A percentile compares a stretch with the other conserved stretches of the same genome.
Evolutionary conservation across 202 grass and related monocot genomes (phyloP).

Genomic region (Miscanthus sacchariflorus): DNA sequence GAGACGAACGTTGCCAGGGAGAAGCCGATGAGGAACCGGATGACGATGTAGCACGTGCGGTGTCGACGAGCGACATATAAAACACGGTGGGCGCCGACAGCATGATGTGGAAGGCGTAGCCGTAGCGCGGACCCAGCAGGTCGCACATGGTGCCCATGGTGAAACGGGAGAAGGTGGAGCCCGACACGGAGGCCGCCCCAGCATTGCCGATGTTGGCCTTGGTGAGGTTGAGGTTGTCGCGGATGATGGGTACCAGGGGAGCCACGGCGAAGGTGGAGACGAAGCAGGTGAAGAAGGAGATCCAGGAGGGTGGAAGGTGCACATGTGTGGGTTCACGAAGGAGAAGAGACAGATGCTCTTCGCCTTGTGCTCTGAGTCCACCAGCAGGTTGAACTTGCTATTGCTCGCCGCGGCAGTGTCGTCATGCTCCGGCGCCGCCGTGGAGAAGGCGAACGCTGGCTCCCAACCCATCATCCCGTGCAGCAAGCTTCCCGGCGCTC

Average conservation of each 20-base stretch:
- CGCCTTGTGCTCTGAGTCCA: conserved; percentile 94
- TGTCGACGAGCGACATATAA: conserved; percentile 64
- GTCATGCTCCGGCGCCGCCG: not conserved
- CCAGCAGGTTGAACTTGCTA: conserved; percentile 62
- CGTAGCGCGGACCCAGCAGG: conserved; percentile 72
- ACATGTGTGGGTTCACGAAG: conserved; percentile 77
- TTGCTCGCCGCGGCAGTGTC: not conserved
- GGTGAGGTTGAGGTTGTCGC: conserved; percentile 71
- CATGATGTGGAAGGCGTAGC: conserved; percentile 79
- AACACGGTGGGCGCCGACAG: conserved; percentile 68
- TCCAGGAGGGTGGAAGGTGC: conserved; percentile 79
- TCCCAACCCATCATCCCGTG: conserved; percentile 68
- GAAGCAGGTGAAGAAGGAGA: conserved; percentile 83
- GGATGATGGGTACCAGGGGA: conserved; percentile 81
- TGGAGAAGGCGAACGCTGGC: conserved; percentile 56
- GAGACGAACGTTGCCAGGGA: conserved; percentile 68
- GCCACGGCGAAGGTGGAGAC: conserved; percentile 81
- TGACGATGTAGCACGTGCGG: conserved; percentile 64
- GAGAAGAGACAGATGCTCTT: conserved; percentile 70
- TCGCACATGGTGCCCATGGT: conserved; percentile 82
- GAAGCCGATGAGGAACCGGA: conserved; percentile 73
- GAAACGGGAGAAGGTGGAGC: conserved; percentile 80
- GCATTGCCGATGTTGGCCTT: conserved; percentile 86
- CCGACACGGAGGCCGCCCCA: conserved; percentile 77
- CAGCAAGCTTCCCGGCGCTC: conserved; percentile 59